Conservation (phyloP, 2,329 filamentous ascomycete species). For the Cercospora zeae-maydis region DNA sequence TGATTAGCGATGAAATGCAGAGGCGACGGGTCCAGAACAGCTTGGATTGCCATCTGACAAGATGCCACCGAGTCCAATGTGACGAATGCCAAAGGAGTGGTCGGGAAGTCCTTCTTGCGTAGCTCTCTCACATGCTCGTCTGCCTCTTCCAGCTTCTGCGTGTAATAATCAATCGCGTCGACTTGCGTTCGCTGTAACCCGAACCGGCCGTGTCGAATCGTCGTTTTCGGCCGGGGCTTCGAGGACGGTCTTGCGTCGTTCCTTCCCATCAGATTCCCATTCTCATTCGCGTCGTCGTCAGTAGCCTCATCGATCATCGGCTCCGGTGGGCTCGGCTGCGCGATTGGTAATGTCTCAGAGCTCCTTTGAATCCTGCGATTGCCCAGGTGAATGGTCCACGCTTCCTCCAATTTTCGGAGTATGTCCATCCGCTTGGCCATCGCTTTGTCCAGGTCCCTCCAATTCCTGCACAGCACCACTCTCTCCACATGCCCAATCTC, state of each 20-base stretch:
- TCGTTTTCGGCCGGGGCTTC: conserved; percentile 61
- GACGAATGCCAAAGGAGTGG: conserved; percentile 86
- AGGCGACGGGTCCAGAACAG: conserved; percentile 85
- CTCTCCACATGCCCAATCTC: conserved; percentile 86
- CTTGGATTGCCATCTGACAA: conserved; percentile 92
- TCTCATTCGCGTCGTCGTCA: conserved; percentile 33
- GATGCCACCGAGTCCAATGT: conserved; percentile 95
- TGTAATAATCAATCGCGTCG: conserved; percentile 92
- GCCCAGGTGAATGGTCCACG: conserved; percentile 75
- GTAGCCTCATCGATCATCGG: conserved; percentile 28
- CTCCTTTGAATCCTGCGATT: conserved; percentile 51
- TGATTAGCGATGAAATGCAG: conserved; percentile 79
- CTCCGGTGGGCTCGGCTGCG: conserved; percentile 43
- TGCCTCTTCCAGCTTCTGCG: conserved; percentile 73
- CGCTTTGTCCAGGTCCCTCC: conserved; percentile 74
- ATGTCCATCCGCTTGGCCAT: conserved; percentile 63
- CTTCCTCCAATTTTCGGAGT: conserved; percentile 72
- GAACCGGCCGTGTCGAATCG: conserved; percentile 74
- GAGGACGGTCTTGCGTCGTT: conserved; percentile 44
- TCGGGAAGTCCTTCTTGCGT: conserved; percentile 69
- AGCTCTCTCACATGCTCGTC: conserved; percentile 71
- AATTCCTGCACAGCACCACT: conserved; percentile 81
- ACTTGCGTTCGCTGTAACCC: conserved; percentile 67
- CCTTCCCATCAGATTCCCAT: conserved; percentile 17
- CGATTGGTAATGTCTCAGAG: conserved; percentile 49